Conservation (phyloP, 768 basidiomycete species). For the Calocybe cyanea region DNA sequence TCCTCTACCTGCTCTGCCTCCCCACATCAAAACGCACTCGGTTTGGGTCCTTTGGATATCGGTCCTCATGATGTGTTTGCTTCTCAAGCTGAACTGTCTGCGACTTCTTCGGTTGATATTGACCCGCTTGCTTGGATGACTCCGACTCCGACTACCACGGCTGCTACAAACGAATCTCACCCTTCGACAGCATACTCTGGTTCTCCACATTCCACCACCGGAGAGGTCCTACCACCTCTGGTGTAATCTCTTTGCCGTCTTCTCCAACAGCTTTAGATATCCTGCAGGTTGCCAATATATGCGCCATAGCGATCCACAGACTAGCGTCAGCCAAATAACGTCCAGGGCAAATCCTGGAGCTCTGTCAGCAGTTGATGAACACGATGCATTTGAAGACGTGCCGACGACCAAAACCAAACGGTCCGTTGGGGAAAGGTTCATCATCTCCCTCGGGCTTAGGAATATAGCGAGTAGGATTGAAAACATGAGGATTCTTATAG, state of each 20-base stretch:
- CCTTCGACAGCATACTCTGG: slow-evolving; percentile 42
- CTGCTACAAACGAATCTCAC: slow-evolving; percentile 10
- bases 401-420: slow-evolving; percentile 24
- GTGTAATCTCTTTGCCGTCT: slow-evolving; percentile 32
- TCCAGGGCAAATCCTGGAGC: slow-evolving; percentile 39
- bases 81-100: slow-evolving; percentile 4
- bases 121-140: slow-evolving; percentile 15
- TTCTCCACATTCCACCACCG: slow-evolving; percentile 30
- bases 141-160: slow-evolving; percentile 18
- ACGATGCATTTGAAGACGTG: slow-evolving; percentile 2
- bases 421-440: slow-evolving; percentile 2
- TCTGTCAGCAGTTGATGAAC: background rate
- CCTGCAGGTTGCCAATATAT: slow-evolving; percentile 26
- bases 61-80: slow-evolving; percentile 14
- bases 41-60: slow-evolving; percentile 25
- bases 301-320: slow-evolving; percentile 23
- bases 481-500: background rate
- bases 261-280: slow-evolving; percentile 31
- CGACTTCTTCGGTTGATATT: slow-evolving; percentile 14
- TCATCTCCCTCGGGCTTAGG: slow-evolving; percentile 3
- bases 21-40: slow-evolving; percentile 15
- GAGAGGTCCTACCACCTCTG: slow-evolving; percentile 16
- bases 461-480: background rate
- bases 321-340: slow-evolving; percentile 38
- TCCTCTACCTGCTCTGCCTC: too few relatives aligned